Evolutionary conservation across 108 stramenopile genomes (phyloP), one percentile per base, ranked within the genome.

Genomic region (Fragilaria crotonensis): DNA sequence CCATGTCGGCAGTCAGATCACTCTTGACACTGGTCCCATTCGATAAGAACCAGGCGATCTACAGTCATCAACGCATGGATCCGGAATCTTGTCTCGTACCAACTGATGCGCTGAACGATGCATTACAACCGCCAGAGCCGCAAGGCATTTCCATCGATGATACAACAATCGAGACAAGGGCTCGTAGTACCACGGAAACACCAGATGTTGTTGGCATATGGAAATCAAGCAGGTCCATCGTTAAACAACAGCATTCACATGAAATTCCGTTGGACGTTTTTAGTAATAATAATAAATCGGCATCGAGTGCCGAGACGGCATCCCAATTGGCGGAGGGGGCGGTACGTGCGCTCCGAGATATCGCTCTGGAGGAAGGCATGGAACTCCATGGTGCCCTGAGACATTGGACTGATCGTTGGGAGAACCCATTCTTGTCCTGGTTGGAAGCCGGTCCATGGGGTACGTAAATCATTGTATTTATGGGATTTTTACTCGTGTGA

Each of bases 301-400:
- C 52, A 14, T 62, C 70, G 1, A 63, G 54, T 9, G 71, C 81
- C 9, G 90, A 85, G 67, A 83, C 84, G 56, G 91, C 91, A 2
- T 76, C 84, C 0, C 77, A 86, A 11, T 67, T 93, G 44, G 81
- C 87, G 5, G 91, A 93, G 66, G 91, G 91, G 0, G 85, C 85
- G 0, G 33, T 93, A 3, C 70, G 87, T 33, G 91, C 87, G 1
- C 79, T 81, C 57, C 83, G 91, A 33, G 91, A 93, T 64, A 54
- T 93, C 5, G 80, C 82, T 0, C 60, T 93, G 33, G 85, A 87
- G 33, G 90, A 93, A 59, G 87, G 87, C 2, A 71, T 81, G 0
- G 87, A 87, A 56, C 58, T 93, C 3, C 83, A 89, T 62, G 59
- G 56, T 7, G 76, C 84, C 9, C 55, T 93, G 23, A 75, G 79